Conservation (phyloP, 2,329 filamentous ascomycete species). For the Chrysosporium queenslandicum region DNA sequence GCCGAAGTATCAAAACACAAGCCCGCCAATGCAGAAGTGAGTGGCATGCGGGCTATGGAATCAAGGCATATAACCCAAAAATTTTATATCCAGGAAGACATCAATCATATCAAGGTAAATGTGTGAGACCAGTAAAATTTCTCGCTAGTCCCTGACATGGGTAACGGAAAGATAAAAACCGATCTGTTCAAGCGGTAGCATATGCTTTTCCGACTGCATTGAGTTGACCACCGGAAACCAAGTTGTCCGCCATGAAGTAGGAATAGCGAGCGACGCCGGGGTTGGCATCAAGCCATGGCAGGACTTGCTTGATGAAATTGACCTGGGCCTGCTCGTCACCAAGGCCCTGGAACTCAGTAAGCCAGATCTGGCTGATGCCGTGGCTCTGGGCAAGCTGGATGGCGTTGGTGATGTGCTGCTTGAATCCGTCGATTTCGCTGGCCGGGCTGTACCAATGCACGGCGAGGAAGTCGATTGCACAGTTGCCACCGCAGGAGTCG, state of each 20-base stretch:
- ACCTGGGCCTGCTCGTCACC: conserved; percentile 21
- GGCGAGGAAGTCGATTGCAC: conserved; percentile 33
- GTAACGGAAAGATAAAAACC: neutral
- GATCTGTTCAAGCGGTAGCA: conserved; percentile 3
- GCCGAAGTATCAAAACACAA: neutral
- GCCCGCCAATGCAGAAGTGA: neutral
- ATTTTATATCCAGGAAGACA: neutral
- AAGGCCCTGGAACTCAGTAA: conserved; percentile 38
- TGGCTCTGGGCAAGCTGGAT: conserved; percentile 27
- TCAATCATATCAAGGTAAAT: neutral
- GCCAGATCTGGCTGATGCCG: conserved; percentile 35
- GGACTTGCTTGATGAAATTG: conserved; percentile 31
- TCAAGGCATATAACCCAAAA: neutral
- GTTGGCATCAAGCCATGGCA: conserved; percentile 33
- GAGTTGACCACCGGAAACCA: conserved; percentile 13
- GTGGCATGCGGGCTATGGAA: neutral
- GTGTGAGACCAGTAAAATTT: neutral
- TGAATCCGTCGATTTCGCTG: conserved; percentile 27
- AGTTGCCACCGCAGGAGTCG: conserved; percentile 28
- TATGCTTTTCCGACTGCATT: conserved; percentile 26
- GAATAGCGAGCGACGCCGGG: conserved; percentile 34
- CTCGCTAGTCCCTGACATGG: neutral
- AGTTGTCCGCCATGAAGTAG: conserved; percentile 28
- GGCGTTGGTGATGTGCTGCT: conserved; percentile 30
- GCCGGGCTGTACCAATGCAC: conserved; percentile 38